These are phyloP conservation scores for Isabelozyma gotoi DNA, from an alignment of 805 yeast species.

Conservation along the genomic window DNA sequence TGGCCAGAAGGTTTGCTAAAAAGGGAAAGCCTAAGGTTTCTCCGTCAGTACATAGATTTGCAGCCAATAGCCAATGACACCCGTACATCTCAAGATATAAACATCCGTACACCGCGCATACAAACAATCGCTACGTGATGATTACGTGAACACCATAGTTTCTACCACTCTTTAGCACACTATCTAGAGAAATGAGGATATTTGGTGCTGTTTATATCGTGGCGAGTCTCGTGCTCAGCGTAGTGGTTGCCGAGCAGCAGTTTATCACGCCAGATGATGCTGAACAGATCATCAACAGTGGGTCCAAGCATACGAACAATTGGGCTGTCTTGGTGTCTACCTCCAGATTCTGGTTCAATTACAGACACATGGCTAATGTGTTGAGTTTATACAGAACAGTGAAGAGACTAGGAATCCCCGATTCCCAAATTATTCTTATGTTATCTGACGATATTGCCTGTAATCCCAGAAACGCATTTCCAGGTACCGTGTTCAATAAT, in stretches of 20 bases:
- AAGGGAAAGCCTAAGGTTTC: too few relatives aligned
- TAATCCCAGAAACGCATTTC: constrained; percentile 92
- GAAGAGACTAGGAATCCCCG: constrained; percentile 94
- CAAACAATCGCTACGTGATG: background rate
- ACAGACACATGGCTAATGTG: constrained; percentile 96
- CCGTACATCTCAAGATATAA: background rate
- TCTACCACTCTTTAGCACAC: too few relatives aligned
- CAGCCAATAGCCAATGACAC: background rate
- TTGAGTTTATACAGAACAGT: constrained; percentile 93
- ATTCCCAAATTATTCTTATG: constrained; percentile 95
- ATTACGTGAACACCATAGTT: background rate
- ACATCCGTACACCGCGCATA: background rate
- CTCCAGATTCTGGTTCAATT: constrained; percentile 97
- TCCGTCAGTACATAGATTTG: background rate
- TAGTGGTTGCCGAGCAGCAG: constrained; percentile 7
- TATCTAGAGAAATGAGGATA: too few relatives aligned
- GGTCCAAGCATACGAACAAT: constrained; percentile 58
- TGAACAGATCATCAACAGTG: constrained; percentile 17
- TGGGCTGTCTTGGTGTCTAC: constrained; percentile 94
- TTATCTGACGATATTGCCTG: constrained; percentile 96
- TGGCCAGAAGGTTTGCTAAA: background rate
- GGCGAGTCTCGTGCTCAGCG: background rate
- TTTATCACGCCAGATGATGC: constrained; percentile 17
- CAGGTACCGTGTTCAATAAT: constrained; percentile 94
- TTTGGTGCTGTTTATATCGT: background rate